A percentile compares a stretch with the other conserved stretches of the same genome.
phyloP scores from a whole-genome alignment of 441 rosid genomes.

The Gossypium gossypioides region DNA sequence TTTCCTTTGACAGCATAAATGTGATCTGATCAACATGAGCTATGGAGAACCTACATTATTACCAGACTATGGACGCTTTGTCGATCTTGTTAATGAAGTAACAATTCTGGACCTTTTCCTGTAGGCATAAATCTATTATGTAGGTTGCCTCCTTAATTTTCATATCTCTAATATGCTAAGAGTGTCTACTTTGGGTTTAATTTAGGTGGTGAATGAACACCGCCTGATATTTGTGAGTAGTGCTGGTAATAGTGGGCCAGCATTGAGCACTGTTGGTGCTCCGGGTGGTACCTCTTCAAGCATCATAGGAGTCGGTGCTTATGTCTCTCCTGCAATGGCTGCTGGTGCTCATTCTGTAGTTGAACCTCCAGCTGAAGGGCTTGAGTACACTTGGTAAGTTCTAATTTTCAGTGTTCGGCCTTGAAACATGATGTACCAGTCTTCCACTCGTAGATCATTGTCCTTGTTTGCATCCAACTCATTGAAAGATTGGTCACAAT shows the following conservation, averaged over 20 bases:
- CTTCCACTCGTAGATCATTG: not conserved
- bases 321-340: conserved; percentile 98
- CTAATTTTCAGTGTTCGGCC: conserved; percentile 8
- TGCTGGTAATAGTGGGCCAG: conserved; percentile 99
- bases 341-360: conserved; percentile 87
- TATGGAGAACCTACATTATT: conserved; percentile 77
- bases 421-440: not conserved
- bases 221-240: conserved; percentile 85
- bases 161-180: conserved; percentile 13
- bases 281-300: conserved; percentile 96
- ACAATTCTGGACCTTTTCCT: conserved; percentile 23
- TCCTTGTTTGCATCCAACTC: conserved; percentile 14
- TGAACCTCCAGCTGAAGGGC: conserved; percentile 90
- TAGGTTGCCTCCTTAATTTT: conserved; percentile 7
- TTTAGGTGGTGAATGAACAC: conserved; percentile 83
- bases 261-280: conserved; percentile 91
- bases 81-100: conserved; percentile 93
- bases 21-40: conserved; percentile 98
- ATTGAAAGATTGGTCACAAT: conserved; percentile 16
- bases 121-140: not conserved
- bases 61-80: conserved; percentile 96
- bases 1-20: conserved; percentile 63
- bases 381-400: conserved; percentile 84
- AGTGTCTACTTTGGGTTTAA: conserved; percentile 12
- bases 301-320: conserved; percentile 95